Base-by-base conservation (phyloP, 371 early-diverging fungal species). In the Saksenaea oblongispora region DNA sequence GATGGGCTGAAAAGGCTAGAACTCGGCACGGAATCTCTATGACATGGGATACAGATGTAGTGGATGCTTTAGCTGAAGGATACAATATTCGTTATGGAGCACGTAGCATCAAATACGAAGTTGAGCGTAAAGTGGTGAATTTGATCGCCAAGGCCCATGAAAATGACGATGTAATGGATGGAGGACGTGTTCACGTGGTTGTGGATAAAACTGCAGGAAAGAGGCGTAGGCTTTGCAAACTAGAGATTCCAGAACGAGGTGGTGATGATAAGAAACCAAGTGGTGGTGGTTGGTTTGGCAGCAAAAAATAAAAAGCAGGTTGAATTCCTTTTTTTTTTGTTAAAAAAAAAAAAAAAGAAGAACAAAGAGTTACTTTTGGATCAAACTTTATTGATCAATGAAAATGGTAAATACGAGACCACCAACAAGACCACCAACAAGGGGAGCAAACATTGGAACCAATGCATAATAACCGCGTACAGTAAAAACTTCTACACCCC, bases 401-500 rank as follows among this genome's bases (percentile, higher is more conserved):
- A 89, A 84, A 62, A 84, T 71, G 54, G 84, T 81, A 79, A 88
- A 89, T 54, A 88, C 67, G 41, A 83, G 68, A 41, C 89, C 91
- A 47, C 94, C 93, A 11, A 89, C 10, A 10, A 84, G 28, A 17
- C 86, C 91, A 18, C 95, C 95, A 13, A 84, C 28, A 60, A 92
- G 73, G 15, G 95, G 95, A 35, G 90, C 91, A 34, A 92, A 78
- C 59, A 88, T 74, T 27, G 95, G 94, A 14, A 94, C 87, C 81
- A 90, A 84, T 63, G 90, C 89, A 66, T 90, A 91, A 74, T 86
- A 86, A 56, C 85, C 65, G 62, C 78, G 72, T 15, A 75, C 80
- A 5, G 81, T 76, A 77, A 95, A 92, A 22, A 88, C 89, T 22
- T 81, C 84, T 18, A 67, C 42, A 31, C 94, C 92, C 86, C 91